phyloP scores from a whole-genome alignment of 139 green algal species.

The Picochlorum sp. region DNA sequence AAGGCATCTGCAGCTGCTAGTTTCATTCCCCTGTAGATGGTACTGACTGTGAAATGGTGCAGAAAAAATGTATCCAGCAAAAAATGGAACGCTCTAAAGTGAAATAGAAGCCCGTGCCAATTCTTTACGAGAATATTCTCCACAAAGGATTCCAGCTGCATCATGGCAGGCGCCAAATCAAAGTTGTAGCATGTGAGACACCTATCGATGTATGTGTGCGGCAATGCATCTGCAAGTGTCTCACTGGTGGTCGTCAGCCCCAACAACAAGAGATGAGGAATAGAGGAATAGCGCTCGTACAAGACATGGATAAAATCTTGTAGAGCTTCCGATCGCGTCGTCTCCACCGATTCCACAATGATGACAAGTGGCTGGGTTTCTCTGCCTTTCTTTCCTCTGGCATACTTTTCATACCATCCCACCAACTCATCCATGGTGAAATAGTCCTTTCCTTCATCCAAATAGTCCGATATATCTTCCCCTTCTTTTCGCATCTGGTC shows the following conservation, averaged over 20 bases:
- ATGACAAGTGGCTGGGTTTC: constrained; percentile 34
- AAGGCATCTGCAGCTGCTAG: constrained; percentile 35
- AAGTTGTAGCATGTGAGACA: constrained; percentile 15
- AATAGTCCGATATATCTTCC: neutral
- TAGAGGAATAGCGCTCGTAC: constrained; percentile 22
- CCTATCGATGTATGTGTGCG: constrained; percentile 8
- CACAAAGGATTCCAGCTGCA: constrained; percentile 28
- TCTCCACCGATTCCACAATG: constrained; percentile 38
- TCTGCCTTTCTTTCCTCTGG: neutral
- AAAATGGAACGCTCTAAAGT: constrained; percentile 11
- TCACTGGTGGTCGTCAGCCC: constrained; percentile 33
- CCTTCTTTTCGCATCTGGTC: constrained; percentile 31
- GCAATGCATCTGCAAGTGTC: constrained; percentile 28
- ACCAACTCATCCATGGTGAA: neutral
- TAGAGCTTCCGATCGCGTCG: constrained; percentile 16
- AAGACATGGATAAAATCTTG: constrained; percentile 30
- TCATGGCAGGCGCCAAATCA: constrained; percentile 20
- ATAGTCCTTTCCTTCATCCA: neutral
- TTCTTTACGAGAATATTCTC: constrained; percentile 26
- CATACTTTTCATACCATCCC: constrained; percentile 1
- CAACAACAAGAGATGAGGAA: constrained; percentile 39
- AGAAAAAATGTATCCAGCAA: constrained; percentile 20
- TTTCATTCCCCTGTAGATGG: constrained; percentile 23
- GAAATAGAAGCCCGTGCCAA: constrained; percentile 33
- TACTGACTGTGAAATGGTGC: constrained; percentile 20